Percentiles rank a stretch among this genome's conserved stretches.
phyloP scores from a whole-genome alignment of 2,329 filamentous ascomycete species.

The Aaosphaeria pasadenensis region DNA sequence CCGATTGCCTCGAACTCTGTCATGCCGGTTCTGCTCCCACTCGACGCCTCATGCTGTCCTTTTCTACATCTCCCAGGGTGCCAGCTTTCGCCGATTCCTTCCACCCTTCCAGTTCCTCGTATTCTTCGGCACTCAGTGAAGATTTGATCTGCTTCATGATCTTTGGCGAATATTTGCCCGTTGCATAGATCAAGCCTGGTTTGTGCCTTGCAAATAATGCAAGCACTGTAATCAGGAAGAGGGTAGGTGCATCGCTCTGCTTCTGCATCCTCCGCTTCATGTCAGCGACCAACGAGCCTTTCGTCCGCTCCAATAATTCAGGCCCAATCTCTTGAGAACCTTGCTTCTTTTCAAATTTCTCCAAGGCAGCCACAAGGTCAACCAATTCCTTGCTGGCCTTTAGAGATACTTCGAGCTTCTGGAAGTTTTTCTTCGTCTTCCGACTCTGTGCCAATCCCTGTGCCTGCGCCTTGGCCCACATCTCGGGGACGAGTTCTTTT shows the following conservation, averaged over 20 bases:
- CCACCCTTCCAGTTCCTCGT: constrained; percentile 31
- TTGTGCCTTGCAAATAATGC: constrained; percentile 28
- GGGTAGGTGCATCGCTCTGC: constrained; percentile 33
- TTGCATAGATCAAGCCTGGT: constrained; percentile 37
- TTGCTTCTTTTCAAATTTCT: constrained; percentile 35
- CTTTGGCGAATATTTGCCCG: constrained; percentile 41
- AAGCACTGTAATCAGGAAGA: constrained; percentile 37
- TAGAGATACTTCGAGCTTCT: constrained; percentile 22
- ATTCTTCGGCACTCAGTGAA: constrained; percentile 15
- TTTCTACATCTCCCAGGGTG: constrained; percentile 27
- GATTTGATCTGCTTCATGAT: constrained; percentile 35
- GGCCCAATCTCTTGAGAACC: constrained; percentile 10
- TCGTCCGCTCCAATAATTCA: constrained; percentile 12
- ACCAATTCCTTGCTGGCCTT: constrained; percentile 11
- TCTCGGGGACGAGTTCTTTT: constrained; percentile 33
- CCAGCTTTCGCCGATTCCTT: constrained; percentile 37
- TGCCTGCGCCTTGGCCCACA: constrained; percentile 25
- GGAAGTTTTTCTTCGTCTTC: constrained; percentile 28
- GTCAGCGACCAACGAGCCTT: constrained; percentile 26
- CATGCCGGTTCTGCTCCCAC: neutral
- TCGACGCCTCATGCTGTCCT: constrained; percentile 24
- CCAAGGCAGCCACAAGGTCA: constrained; percentile 13
- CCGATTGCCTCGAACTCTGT: too few species aligned
- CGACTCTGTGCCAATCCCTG: constrained; percentile 29
- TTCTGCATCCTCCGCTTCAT: constrained; percentile 33